phyloP scores from a whole-genome alignment of 495 filamentous ascomycete species.

The Xylaria sp. region DNA sequence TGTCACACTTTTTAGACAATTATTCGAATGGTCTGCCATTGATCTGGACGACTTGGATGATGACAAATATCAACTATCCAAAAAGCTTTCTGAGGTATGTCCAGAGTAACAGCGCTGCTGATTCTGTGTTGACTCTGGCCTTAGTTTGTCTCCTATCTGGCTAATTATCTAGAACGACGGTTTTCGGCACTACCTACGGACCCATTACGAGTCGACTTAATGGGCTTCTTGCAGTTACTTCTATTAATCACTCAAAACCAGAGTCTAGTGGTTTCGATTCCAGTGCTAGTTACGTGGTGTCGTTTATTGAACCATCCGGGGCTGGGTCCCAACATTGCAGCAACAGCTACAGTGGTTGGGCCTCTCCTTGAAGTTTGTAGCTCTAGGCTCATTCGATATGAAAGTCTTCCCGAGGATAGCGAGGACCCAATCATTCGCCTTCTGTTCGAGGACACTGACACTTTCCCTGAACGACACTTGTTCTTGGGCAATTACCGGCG shows the following conservation, averaged over 20 bases:
- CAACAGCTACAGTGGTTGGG: conserved; percentile 69
- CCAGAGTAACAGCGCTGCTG: background rate
- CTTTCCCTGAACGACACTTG: conserved; percentile 89
- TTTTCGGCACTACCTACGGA: conserved; percentile 62
- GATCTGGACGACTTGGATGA: conserved; percentile 84
- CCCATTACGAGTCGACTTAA: conserved; percentile 65
- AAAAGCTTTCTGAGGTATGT: conserved; percentile 89
- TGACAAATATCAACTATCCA: conserved; percentile 87
- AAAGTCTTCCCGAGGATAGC: conserved; percentile 79
- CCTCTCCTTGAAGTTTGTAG: conserved; percentile 82
- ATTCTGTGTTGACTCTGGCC: conserved; percentile 32
- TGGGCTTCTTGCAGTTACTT: conserved; percentile 80
- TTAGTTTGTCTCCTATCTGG: conserved; percentile 84
- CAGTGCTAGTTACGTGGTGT: conserved; percentile 87
- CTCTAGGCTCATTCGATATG: conserved; percentile 79
- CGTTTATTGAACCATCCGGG: conserved; percentile 73
- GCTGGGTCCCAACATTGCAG: conserved; percentile 67
- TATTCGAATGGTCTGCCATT: conserved; percentile 84
- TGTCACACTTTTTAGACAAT: conserved; percentile 72
- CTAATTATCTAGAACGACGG: conserved; percentile 80
- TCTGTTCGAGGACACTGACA: conserved; percentile 91
- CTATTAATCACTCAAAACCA: conserved; percentile 79
- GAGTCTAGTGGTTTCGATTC: conserved; percentile 91
- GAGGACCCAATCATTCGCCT: conserved; percentile 81
- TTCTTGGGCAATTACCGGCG: conserved; percentile 97